phyloP scores from a whole-genome alignment of 768 basidiomycete genomes.

The Tephrocybe sp. region DNA sequence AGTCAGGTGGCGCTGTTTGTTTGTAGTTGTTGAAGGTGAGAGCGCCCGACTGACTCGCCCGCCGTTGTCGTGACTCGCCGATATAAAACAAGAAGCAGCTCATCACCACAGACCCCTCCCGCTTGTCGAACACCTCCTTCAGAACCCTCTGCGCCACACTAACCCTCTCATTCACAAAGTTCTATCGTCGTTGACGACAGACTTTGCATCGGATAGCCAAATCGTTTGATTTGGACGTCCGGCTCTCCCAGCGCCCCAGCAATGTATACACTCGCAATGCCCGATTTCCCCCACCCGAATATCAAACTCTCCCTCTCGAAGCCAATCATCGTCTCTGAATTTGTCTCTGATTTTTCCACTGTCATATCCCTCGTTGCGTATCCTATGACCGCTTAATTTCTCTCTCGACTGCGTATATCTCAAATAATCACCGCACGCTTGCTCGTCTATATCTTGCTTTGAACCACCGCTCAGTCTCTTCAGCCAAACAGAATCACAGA shows the following conservation, averaged over 20 bases:
- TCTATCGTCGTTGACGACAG: conserved; percentile 32
- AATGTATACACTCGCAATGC: conserved; percentile 36
- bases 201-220: conserved; percentile 44
- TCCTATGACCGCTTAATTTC: conserved; percentile 34
- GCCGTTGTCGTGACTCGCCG: conserved; percentile 15
- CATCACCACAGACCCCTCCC: background rate
- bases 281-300: conserved; percentile 24
- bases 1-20: conserved; percentile 23
- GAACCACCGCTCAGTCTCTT: conserved; percentile 27
- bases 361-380: conserved; percentile 30
- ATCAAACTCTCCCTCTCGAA: conserved; percentile 20
- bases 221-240: conserved; percentile 40
- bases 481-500: conserved; percentile 13
- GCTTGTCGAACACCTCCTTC: background rate
- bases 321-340: conserved; percentile 10
- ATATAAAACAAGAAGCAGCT: conserved; percentile 8
- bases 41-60: conserved; percentile 22
- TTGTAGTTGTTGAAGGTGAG: conserved; percentile 17
- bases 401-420: conserved; percentile 15
- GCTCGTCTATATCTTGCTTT: conserved; percentile 24
- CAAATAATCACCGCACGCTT: conserved; percentile 20
- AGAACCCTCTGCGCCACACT: background rate
- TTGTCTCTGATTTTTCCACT: conserved; percentile 18
- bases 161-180: conserved; percentile 6
- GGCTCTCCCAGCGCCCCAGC: conserved; percentile 26